Evolutionary conservation across 176 grass and related monocot genomes (phyloP), one percentile per base, ranked within the genome.

Genomic region (Oryza rufipogon): DNA sequence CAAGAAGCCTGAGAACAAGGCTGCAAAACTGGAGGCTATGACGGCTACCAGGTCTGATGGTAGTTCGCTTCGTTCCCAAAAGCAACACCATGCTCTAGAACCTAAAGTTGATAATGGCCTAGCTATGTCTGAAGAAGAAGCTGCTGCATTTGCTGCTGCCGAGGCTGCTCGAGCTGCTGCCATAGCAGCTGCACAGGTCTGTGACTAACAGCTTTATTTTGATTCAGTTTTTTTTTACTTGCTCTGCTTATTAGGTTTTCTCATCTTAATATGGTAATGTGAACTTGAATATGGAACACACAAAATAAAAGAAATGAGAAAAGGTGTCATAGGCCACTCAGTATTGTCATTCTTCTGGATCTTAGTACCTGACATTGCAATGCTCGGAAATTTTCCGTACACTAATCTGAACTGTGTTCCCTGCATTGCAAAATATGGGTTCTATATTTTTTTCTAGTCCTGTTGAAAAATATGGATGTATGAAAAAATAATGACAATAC

Each of bases 141-240:
- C 89, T 87, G 93, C 91, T 78, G 91, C 90, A 70, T 94, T 90
- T 34, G 91, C 96, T 95, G 96, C 90, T 87, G 93, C 90, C 2
- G 93, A 96, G 89, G 86, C 88, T 87, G 96, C 96, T 81, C 93
- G 89, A 87, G 91, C 81, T 87, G 91, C 96, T 67, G 96, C 96
- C 56, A 76, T 96, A 81, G 92, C 94, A 87, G 93, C 91, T 91
- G 96, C 89, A 65, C 79, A 99, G 96, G 96, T 99, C 30, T 20
- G 48, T 66, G 5, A 36, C 22, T 77, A 64, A 41, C 69, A 85
- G 19, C 51, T 66, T 83, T 71, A 6, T 81, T 89, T 74, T 58
- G n/a, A 26, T 73, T 85, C 28, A 68, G 3, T 23, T 82, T 28
- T 66, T 66, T 20, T 42, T 4, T 10, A 34, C 68, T 79, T 74